Base-by-base conservation (phyloP, 805 yeast species). In the Lachancea waltii region DNA sequence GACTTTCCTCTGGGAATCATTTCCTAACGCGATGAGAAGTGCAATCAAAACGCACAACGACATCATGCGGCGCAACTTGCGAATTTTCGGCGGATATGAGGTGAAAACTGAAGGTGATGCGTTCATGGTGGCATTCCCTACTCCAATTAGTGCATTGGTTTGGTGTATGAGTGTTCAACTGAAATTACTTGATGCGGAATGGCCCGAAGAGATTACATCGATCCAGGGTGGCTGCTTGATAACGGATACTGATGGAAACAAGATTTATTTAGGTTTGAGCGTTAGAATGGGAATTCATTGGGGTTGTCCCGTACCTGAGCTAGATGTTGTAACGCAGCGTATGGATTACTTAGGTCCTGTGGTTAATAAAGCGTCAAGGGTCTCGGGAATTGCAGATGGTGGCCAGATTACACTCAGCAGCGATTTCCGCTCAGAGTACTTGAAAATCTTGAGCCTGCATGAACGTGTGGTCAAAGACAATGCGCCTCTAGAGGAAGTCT, bases 51-150 rank as follows among this genome's bases (percentile, higher is more conserved):
- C 85, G 3, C 99, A 92, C 62, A 92, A 92, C 56, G 75, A 85
- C 16, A 75, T 92, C 21, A 92, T 92, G 98, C 77, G 99, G 54
- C 75, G 97, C 35, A 94, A 86, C 49, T 65, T 92, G 45, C 74
- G 96, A 49, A 80, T 89, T 33, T 85, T 85, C 55, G 97, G 97
- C 24, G 99, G 98, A 2, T 92, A 92, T 58, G 99, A 92, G 60
- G 98, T 92, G 19, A 92, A 92, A 59, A 92, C 97, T 2, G 99
- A 92, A 76, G 99, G 99, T 56, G 99, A 92, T 69, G 95, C 98
- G 0, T 92, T 92, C 51, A 89, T 92, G 85, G 97, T 92, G 10
- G 85, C 97, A 9, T 92, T 92, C 60, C 95, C 96, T 0, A 81
- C 95, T 0, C 90, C 95, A 0, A 76, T 90, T 0, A 72, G 90